These are phyloP conservation scores for Trametes coccinea DNA, from an alignment of 768 basidiomycete species.

Conservation along the genomic window DNA sequence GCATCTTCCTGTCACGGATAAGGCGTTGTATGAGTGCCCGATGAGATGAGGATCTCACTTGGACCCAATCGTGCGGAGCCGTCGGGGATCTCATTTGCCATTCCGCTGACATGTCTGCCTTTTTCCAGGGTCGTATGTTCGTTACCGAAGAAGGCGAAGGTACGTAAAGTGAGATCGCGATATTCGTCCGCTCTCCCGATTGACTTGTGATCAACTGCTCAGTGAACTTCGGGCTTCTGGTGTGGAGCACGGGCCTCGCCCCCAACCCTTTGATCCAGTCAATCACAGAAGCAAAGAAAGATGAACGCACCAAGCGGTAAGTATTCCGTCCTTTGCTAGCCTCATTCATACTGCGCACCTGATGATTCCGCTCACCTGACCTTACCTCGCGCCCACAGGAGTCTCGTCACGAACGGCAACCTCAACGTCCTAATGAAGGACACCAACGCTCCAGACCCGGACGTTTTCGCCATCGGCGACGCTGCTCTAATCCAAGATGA, in stretches of 20 bases:
- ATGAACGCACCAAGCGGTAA: slow-evolving; percentile 57
- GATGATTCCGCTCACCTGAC: background rate
- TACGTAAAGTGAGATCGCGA: slow-evolving; percentile 25
- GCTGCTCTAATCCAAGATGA: slow-evolving; percentile 58
- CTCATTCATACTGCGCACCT: background rate
- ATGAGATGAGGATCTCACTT: background rate
- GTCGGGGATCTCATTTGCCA: background rate
- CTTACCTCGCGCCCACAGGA: slow-evolving; percentile 22
- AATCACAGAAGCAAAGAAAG: slow-evolving; percentile 60
- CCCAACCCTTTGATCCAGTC: slow-evolving; percentile 76
- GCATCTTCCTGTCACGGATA: background rate
- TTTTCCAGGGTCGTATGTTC: slow-evolving; percentile 59
- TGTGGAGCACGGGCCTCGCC: slow-evolving; percentile 86
- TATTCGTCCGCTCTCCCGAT: slow-evolving; percentile 11
- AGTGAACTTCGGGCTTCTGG: slow-evolving; percentile 82
- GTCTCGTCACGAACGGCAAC: slow-evolving; percentile 52
- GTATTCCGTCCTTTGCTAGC: slow-evolving; percentile 3
- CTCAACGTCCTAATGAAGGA: slow-evolving; percentile 62
- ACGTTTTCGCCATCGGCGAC: slow-evolving; percentile 86
- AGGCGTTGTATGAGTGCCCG: background rate
- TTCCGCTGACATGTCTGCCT: too few relatives aligned
- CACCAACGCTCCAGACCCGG: slow-evolving; percentile 49
- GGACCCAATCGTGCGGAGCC: background rate
- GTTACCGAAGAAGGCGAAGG: slow-evolving; percentile 75
- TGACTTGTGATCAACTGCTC: background rate